Base-by-base conservation (phyloP, 1,284 basidiomycete genomes). In the Tremellales sp. region DNA sequence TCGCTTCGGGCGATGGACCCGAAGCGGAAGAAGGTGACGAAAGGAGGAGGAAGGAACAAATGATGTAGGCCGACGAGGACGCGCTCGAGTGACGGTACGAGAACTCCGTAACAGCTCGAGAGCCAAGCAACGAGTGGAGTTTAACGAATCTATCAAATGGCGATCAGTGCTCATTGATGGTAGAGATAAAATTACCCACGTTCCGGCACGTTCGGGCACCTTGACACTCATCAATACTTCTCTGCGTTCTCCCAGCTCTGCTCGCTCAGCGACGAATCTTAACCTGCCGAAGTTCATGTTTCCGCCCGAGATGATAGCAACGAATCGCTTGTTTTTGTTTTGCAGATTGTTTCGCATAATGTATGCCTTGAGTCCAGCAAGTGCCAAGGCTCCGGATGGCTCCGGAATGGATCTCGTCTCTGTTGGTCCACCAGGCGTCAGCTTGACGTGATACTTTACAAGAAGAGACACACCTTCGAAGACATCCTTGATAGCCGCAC, bases 211-310 rank as follows among this genome's bases (percentile, higher is more conserved):
- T 67, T 99, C 95, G 19, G 94, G 92, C 45, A 98, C 87, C 63
- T 89, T 87, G 29, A 97, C 88, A 59, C 87, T 88, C 55, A 98
- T 78, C 44, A 98, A 77, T 0, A 87, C 94, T 72, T 99, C 95
- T 45, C 87, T 81, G 28, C 93, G 85, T 73, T 98, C 95, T 58
- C 95, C 95, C 27, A 98, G 78, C 70, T 97, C 92, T 14, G 95
- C 95, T 48, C 95, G 89, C 68, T 99, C 95, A 13, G 95, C 87
- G 21, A 99, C 94, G 66, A 98, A 99, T 6, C 95, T 81, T 38
- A 99, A 73, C 22, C 95, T 81, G 57, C 90, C 87, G 73, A 99
- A 98, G 76, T 99, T 97, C 90, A 98, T 97, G 74, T 99, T 98
- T 13, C 95, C 95, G 25, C 95, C 95, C 56, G 87, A 92, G 53